These are phyloP conservation scores for Aschersonia sp. DNA, from an alignment of 2,329 filamentous ascomycete genomes.

Conservation along the genomic window DNA sequence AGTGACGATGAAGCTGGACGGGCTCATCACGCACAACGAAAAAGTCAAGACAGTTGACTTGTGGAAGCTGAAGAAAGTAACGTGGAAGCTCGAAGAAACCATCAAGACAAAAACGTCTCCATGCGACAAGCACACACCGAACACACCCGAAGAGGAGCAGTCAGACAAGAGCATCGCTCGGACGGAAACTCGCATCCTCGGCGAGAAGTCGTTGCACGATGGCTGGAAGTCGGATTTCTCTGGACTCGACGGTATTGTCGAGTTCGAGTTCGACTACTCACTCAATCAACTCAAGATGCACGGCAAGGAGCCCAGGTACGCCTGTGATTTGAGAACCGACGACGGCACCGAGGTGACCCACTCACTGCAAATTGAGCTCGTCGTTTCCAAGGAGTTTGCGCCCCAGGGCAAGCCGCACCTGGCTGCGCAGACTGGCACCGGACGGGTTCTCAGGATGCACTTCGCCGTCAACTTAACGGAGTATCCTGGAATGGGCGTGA, in stretches of 20 bases:
- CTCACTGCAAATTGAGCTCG: slow-evolving; percentile 79
- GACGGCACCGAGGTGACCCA: slow-evolving; percentile 71
- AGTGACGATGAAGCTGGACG: slow-evolving; percentile 68
- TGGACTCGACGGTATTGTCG: slow-evolving; percentile 43
- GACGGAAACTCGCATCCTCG: slow-evolving; percentile 62
- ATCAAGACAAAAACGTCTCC: slow-evolving; percentile 66
- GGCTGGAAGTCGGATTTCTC: slow-evolving; percentile 74
- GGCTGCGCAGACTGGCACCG: slow-evolving; percentile 75
- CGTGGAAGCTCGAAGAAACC: slow-evolving; percentile 86
- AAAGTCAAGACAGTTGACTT: slow-evolving; percentile 57
- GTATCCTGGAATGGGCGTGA: slow-evolving; percentile 73
- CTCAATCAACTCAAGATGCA: slow-evolving; percentile 30
- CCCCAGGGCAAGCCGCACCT: slow-evolving; percentile 53
- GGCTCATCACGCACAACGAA: slow-evolving; percentile 58
- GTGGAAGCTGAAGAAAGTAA: slow-evolving; percentile 83
- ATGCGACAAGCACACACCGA: slow-evolving; percentile 57
- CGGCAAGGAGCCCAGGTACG: slow-evolving; percentile 42
- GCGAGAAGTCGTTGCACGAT: slow-evolving; percentile 64
- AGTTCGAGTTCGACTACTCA: slow-evolving; percentile 32
- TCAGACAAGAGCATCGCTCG: slow-evolving; percentile 54
- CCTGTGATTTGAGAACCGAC: slow-evolving; percentile 62
- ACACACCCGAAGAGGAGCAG: slow-evolving; percentile 9
- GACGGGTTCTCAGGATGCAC: slow-evolving; percentile 82
- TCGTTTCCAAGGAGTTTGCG: slow-evolving; percentile 81
- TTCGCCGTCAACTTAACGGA: slow-evolving; percentile 75